Evolutionary conservation across 2,329 filamentous ascomycete genomes (phyloP), one percentile per base, ranked within the genome.

Genomic region (Eutypa lata): DNA sequence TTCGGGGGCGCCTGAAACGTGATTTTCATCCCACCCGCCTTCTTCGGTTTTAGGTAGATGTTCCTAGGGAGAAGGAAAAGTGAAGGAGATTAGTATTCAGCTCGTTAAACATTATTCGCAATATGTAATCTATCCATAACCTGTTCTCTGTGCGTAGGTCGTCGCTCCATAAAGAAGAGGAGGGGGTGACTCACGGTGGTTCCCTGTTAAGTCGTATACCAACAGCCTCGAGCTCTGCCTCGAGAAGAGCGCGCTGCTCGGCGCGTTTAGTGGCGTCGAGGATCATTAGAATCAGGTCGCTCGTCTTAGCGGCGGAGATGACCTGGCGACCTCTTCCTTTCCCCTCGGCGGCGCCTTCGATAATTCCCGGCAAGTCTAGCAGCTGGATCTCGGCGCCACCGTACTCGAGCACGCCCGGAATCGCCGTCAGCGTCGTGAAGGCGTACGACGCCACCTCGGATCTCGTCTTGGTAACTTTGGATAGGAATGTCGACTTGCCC

Each of bases 401-500:
- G 73, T 99, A 99, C 76, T 97, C 93, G 51, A 99, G 82, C 38
- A 99, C 95, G 62, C 94, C 94, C 1, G 94, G 94, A 61, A 99
- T 99, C 35, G 94, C 95, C 10, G 94, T 99, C 44, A 99, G 79
- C 1, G 94, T 99, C 11, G 94, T 99, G 83, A 99, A 99, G 52
- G 93, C 87, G 69, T 99, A 99, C 0, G 94, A 90, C 1, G 94
- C 94, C 26, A 97, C 91, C 71, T 97, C 93, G 48, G 91, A 96
- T 67, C 91, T 91, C 38, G 95, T 99, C 76, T 96, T 97, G 48
- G 94, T 99, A 70, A 99, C 95, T 68, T 97, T 97, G 47, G 92
- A 97, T n/a, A 99, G 72, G 68, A 99, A 97, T 0, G 94, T 99
- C 2, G 94, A 99, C 77, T 99, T 99, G 70, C 94, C 94, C 49